Percentiles rank a stretch among this genome's conserved stretches.
Evolutionary conservation across 192 early-diverging fungal species (phyloP).

Genomic region (Backusella macrospora): DNA sequence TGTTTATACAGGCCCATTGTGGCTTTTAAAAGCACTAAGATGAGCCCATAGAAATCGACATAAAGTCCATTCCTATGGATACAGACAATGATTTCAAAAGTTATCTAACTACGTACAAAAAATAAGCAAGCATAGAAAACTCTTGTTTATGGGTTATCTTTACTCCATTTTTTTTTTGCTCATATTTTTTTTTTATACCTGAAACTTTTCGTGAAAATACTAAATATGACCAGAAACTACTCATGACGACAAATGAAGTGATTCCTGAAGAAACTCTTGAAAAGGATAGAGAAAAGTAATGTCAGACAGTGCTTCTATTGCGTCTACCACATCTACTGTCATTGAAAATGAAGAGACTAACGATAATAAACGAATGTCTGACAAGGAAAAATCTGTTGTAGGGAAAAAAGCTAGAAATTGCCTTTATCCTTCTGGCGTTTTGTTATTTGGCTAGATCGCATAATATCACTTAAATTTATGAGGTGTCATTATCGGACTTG

Average conservation of each 20-base stretch:
- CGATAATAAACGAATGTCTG: background rate
- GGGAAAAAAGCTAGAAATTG: too few relatives aligned
- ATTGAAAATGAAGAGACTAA: background rate
- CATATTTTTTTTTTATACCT: constrained; percentile 49
- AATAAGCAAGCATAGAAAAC: too few relatives aligned
- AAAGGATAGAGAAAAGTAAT: background rate
- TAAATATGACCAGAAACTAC: background rate
- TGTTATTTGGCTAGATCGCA: constrained; percentile 48
- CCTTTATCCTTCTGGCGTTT: too few relatives aligned
- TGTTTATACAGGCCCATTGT: too few relatives aligned
- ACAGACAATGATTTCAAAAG: too few relatives aligned
- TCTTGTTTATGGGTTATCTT: too few relatives aligned
- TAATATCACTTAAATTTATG: constrained; percentile 39
- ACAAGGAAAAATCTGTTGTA: background rate
- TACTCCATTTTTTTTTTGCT: constrained; percentile 17
- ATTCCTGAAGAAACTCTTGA: background rate
- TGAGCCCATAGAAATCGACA: too few relatives aligned
- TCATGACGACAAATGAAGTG: background rate
- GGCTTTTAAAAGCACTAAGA: too few relatives aligned
- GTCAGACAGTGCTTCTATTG: background rate
- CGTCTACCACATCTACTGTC: background rate
- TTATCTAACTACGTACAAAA: too few relatives aligned
- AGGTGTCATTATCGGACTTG: constrained; percentile 41
- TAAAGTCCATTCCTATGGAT: too few relatives aligned
- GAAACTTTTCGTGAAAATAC: constrained; percentile 48